phyloP scores from a whole-genome alignment of 495 filamentous ascomycete species.

The Lindgomyces ingoldianus region DNA sequence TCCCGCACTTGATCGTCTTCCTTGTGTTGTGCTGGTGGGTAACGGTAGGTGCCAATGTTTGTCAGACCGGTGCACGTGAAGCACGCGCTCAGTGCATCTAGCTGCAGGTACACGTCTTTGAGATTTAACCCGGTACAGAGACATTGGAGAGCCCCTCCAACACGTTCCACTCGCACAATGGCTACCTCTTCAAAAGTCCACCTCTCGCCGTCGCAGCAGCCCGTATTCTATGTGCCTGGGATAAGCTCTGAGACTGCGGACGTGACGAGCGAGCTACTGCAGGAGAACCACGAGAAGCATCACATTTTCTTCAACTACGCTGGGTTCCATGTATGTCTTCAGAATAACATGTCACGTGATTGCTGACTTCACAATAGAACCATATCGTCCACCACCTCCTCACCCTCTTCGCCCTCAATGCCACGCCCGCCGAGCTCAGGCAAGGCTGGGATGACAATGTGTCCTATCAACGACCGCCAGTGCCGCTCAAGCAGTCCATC shows the following conservation, averaged over 20 bases:
- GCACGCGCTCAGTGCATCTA: too few relatives aligned
- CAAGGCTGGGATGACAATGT: conserved; percentile 60
- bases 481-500: conserved; percentile 47
- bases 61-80: too few relatives aligned
- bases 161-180: too few relatives aligned
- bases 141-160: too few relatives aligned
- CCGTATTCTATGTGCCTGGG: conserved; percentile 49
- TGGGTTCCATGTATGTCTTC: conserved; percentile 57
- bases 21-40: too few relatives aligned
- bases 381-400: conserved; percentile 76
- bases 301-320: conserved; percentile 75
- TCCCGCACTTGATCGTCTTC: too few relatives aligned
- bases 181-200: conserved; percentile 64
- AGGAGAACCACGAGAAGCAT: conserved; percentile 71
- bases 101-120: too few relatives aligned
- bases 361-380: too few relatives aligned
- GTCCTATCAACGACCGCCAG: conserved; percentile 59
- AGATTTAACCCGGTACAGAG: too few relatives aligned
- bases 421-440: conserved; percentile 57
- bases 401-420: conserved; percentile 74
- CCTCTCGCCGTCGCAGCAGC: conserved; percentile 55
- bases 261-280: conserved; percentile 64
- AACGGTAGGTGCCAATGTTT: too few relatives aligned
- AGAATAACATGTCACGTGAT: too few relatives aligned
- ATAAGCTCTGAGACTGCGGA: conserved; percentile 60